Conservation (phyloP, 163 green algal genomes). For the Picocystis sp. region DNA sequence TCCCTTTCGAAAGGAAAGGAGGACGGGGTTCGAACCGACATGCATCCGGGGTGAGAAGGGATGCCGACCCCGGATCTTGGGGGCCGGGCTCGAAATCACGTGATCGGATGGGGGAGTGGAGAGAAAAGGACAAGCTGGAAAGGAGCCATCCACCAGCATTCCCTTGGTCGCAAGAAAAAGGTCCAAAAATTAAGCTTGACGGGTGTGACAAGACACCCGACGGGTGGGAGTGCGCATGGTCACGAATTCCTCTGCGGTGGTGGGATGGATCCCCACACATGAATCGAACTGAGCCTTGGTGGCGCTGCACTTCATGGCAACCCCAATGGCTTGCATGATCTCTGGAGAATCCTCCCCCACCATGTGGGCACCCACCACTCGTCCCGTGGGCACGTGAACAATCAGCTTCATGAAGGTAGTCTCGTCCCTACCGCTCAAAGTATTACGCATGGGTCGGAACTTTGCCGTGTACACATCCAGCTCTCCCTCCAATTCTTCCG, state of each 20-base stretch:
- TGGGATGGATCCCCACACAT: constrained; percentile 32
- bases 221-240: constrained; percentile 31
- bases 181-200: no score
- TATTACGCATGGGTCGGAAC: constrained; percentile 78
- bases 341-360: constrained; percentile 47
- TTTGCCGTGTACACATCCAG: constrained; percentile 69
- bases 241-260: constrained; percentile 34
- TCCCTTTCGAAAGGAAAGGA: no score
- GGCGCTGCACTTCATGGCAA: constrained; percentile 29
- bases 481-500: constrained; percentile 34
- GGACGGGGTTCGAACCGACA: no score
- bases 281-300: constrained; percentile 34
- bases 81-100: no score
- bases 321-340: constrained; percentile 58
- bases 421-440: constrained; percentile 41
- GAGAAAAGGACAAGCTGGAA: no score
- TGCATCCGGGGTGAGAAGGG: no score
- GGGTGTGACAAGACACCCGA: background rate
- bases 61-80: no score
- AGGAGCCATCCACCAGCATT: no score
- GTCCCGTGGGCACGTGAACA: constrained; percentile 34
- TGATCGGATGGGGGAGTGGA: no score
- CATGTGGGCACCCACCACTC: constrained; percentile 80
- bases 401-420: constrained; percentile 55
- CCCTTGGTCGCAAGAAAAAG: no score